Conservation (phyloP, 148 eudicot genomes). For the Camellia lanceoleosa region DNA sequence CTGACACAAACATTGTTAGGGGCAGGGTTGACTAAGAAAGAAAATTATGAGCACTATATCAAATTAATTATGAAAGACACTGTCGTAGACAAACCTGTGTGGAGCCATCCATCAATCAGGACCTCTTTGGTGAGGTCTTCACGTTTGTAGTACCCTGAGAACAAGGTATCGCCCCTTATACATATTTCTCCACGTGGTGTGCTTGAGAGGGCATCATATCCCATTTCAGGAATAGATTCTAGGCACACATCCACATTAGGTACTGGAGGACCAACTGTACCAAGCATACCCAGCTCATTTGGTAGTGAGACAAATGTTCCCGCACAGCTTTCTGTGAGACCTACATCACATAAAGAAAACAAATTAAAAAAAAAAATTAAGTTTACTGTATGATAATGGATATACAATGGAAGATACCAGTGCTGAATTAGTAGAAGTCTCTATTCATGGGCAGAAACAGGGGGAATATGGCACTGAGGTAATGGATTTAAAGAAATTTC, state of each 20-base stretch:
- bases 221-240: conserved; percentile 96
- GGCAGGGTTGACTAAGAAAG: not conserved
- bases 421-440: not conserved
- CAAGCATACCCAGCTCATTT: conserved; percentile 69
- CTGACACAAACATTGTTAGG: conserved; percentile 36
- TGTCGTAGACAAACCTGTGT: conserved; percentile 57
- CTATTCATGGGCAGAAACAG: not conserved
- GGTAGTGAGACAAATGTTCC: conserved; percentile 91
- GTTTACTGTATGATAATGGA: not conserved
- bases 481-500: too few relatives aligned
- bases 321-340: conserved; percentile 93
- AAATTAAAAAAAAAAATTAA: not conserved
- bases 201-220: conserved; percentile 73
- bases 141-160: conserved; percentile 88
- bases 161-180: conserved; percentile 76
- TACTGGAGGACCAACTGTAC: conserved; percentile 94
- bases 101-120: conserved; percentile 93
- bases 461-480: too few relatives aligned
- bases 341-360: conserved; percentile 30
- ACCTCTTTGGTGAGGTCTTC: conserved; percentile 96
- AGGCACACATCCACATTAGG: conserved; percentile 85
- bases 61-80: not conserved
- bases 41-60: not conserved
- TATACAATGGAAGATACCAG: not conserved
- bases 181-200: conserved; percentile 89